Percentiles rank a stretch among this genome's conserved stretches.
Evolutionary conservation across 148 eudicot genomes (phyloP).

Genomic region (Vaccinium vitisidaea): DNA sequence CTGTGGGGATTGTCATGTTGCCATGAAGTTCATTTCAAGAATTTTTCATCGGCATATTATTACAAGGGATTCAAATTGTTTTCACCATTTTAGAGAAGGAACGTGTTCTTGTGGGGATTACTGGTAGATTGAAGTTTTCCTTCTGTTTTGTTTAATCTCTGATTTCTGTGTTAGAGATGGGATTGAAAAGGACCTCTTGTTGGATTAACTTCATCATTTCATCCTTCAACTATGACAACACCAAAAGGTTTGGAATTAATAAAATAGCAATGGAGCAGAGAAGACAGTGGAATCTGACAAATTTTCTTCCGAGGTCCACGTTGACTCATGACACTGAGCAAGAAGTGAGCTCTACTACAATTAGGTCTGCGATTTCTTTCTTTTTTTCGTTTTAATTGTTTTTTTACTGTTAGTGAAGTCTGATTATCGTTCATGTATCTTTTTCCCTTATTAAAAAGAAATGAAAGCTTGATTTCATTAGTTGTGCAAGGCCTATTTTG

Average conservation of each 20-base stretch:
- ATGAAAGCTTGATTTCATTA: too few relatives aligned
- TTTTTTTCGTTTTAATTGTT: too few relatives aligned
- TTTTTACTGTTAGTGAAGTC: too few relatives aligned
- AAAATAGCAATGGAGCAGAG: too few relatives aligned
- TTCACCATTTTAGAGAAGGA: conserved; percentile 66
- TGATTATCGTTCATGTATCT: too few relatives aligned
- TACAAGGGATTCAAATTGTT: conserved; percentile 62
- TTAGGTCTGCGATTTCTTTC: too few relatives aligned
- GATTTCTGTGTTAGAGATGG: background rate
- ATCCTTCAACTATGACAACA: background rate
- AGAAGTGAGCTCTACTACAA: too few relatives aligned
- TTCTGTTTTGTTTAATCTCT: background rate
- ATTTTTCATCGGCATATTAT: conserved; percentile 43
- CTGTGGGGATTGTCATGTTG: conserved; percentile 82
- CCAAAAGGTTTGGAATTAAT: background rate
- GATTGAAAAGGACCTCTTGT: background rate
- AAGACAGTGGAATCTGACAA: too few relatives aligned
- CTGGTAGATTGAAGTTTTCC: conserved; percentile 35
- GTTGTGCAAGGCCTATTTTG: too few relatives aligned
- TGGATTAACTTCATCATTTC: background rate
- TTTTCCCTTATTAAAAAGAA: too few relatives aligned
- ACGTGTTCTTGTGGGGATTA: conserved; percentile 61
- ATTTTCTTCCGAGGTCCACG: background rate
- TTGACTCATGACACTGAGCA: too few relatives aligned
- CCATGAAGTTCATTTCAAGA: conserved; percentile 55